Percentiles rank a stretch among this genome's conserved stretches.
phyloP scores from a whole-genome alignment of 129 eudicot genomes.

The Artemisia annua region DNA sequence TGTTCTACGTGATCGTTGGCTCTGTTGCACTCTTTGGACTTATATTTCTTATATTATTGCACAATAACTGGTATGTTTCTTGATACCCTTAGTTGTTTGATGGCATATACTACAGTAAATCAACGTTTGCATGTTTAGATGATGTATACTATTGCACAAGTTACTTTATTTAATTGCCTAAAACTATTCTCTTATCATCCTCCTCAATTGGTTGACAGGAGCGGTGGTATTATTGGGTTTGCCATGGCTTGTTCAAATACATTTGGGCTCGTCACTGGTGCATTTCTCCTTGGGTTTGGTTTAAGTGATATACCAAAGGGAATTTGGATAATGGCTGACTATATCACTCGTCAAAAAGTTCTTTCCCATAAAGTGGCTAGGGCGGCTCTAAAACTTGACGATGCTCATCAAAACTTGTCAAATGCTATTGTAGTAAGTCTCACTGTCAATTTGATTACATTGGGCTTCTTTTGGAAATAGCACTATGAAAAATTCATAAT shows the following conservation, averaged over 20 bases:
- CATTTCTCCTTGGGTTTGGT: constrained; percentile 94
- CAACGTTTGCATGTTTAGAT: too few species aligned
- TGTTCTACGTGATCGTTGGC: constrained; percentile 65
- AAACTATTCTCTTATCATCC: background rate
- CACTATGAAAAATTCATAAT: too few species aligned
- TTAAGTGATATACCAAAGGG: constrained; percentile 91
- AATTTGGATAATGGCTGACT: constrained; percentile 72
- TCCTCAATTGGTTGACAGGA: constrained; percentile 44
- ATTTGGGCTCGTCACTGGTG: constrained; percentile 95
- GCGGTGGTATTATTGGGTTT: constrained; percentile 73
- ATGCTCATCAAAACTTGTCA: constrained; percentile 89
- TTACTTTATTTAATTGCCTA: background rate
- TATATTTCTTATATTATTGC: constrained; percentile 57
- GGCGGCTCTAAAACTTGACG: constrained; percentile 85
- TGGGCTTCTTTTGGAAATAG: too few species aligned
- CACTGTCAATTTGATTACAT: background rate
- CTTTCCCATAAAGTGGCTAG: constrained; percentile 90
- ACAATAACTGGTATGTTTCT: constrained; percentile 61
- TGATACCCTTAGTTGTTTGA: constrained; percentile 18
- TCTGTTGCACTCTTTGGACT: constrained; percentile 72
- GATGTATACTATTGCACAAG: background rate
- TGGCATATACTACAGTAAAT: background rate
- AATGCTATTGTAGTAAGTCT: constrained; percentile 91
- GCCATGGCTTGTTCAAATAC: constrained; percentile 99
- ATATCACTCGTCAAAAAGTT: constrained; percentile 67